Evolutionary conservation across 139 green algal species (phyloP).

Genomic region (Spirogloea muscicola): DNA sequence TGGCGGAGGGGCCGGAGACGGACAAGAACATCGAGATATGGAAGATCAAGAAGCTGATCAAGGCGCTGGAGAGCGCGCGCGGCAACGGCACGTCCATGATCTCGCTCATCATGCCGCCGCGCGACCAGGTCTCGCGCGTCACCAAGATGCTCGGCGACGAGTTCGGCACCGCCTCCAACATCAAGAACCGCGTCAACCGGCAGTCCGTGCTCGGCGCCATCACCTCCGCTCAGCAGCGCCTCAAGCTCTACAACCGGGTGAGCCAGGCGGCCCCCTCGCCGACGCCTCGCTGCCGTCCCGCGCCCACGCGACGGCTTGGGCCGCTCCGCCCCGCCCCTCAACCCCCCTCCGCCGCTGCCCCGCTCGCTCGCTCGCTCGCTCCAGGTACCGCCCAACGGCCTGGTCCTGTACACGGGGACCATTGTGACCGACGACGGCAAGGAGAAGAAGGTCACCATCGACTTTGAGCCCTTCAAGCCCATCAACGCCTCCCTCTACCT

Average conservation of each 20-base stretch:
- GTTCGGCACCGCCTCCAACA: constrained; percentile 97
- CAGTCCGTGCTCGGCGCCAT: constrained; percentile 96
- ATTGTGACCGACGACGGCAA: constrained; percentile 98
- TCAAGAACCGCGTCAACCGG: constrained; percentile 97
- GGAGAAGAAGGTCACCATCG: constrained; percentile 98
- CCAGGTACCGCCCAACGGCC: constrained; percentile 88
- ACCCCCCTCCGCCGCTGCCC: background rate
- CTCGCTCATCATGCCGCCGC: constrained; percentile 94
- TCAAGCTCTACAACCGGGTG: constrained; percentile 53
- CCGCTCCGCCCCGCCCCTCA: too few species aligned
- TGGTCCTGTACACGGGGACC: constrained; percentile 96
- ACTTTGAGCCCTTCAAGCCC: constrained; percentile 99
- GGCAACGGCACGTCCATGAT: constrained; percentile 99
- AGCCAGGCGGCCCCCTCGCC: too few species aligned
- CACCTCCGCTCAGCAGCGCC: constrained; percentile 84
- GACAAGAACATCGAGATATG: constrained; percentile 59
- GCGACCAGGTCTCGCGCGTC: constrained; percentile 90
- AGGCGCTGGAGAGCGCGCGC: constrained; percentile 44
- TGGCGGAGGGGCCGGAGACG: background rate
- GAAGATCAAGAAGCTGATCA: constrained; percentile 63
- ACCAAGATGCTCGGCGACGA: constrained; percentile 97
- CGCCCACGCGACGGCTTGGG: too few species aligned
- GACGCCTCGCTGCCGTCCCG: too few species aligned
- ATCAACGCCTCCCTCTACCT: constrained; percentile 99
- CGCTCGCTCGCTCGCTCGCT: background rate